Evolutionary conservation across 1,139 yeast genomes (phyloP).

Genomic region (Oligophagozyma castellii): DNA sequence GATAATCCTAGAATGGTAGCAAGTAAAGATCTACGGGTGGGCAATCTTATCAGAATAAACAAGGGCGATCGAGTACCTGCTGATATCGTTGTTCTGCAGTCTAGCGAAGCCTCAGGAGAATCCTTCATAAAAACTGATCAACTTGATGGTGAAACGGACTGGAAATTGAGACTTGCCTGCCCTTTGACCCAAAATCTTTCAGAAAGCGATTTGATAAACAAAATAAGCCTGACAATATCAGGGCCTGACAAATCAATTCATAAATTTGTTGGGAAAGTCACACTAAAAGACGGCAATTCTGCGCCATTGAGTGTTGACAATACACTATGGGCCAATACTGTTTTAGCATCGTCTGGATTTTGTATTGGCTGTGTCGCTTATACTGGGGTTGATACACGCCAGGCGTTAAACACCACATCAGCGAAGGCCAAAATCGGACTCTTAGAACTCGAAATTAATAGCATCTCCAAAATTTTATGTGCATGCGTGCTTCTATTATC

Average conservation of each 20-base stretch:
- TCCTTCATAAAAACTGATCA: conserved; percentile 94
- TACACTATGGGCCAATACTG: conserved; percentile 97
- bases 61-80: conserved; percentile 89
- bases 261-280: conserved; percentile 58
- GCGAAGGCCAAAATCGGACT: conserved; percentile 88
- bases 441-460: conserved; percentile 81
- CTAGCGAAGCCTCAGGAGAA: conserved; percentile 77
- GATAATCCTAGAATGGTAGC: conserved; percentile 35
- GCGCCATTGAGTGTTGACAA: conserved; percentile 71
- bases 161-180: conserved; percentile 81
- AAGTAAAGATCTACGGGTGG: conserved; percentile 63
- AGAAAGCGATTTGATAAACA: conserved; percentile 31
- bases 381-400: conserved; percentile 89
- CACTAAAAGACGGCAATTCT: conserved; percentile 38
- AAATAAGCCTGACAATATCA: conserved; percentile 49
- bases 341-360: conserved; percentile 73
- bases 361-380: conserved; percentile 80
- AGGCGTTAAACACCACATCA: conserved; percentile 80
- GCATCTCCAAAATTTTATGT: conserved; percentile 77
- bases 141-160: conserved; percentile 96
- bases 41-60: conserved; percentile 70
- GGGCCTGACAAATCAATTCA: conserved; percentile 80
- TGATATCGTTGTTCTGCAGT: conserved; percentile 71
- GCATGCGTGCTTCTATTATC: conserved; percentile 72
- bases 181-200: conserved; percentile 52